Percentiles rank a stretch among this genome's conserved stretches.
These are phyloP conservation scores for Phytopythium helicoides DNA, from an alignment of 352 stramenopile species.

Conservation along the genomic window DNA sequence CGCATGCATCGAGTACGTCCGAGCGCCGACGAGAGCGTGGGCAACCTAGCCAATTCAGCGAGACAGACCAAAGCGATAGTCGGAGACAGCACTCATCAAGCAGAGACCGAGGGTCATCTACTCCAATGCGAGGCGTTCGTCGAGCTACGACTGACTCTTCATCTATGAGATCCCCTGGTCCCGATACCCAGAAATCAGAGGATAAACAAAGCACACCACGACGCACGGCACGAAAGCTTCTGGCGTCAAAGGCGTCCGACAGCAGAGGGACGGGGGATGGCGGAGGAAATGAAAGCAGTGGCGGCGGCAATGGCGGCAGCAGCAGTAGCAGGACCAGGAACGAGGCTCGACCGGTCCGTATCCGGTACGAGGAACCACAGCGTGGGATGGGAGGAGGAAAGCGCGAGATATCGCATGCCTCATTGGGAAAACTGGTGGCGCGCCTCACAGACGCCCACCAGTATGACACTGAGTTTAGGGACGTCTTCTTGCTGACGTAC, in stretches of 20 bases:
- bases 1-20: slow-evolving; percentile 9
- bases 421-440: slow-evolving; percentile 78
- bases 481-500: slow-evolving; percentile 84
- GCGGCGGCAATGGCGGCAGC: slow-evolving; percentile 2
- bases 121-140: not conserved
- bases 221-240: slow-evolving; percentile 18
- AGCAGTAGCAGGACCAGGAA: slow-evolving; percentile 14
- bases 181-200: not conserved
- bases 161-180: not conserved
- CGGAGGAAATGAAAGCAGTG: slow-evolving; percentile 11
- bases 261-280: not conserved
- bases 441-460: slow-evolving; percentile 82
- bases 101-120: not conserved
- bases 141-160: not conserved
- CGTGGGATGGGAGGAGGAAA: slow-evolving; percentile 58
- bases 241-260: slow-evolving; percentile 1
- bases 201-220: slow-evolving; percentile 13
- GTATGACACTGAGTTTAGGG: slow-evolving; percentile 84
- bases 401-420: slow-evolving; percentile 85
- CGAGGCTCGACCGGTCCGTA: slow-evolving; percentile 50
- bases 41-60: not conserved
- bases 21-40: slow-evolving; percentile 6
- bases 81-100: slow-evolving; percentile 10
- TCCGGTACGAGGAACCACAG: slow-evolving; percentile 68
- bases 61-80: slow-evolving; percentile 1